Conservation (phyloP, 2,329 filamentous ascomycete genomes). For the Epichloe sibirici region DNA sequence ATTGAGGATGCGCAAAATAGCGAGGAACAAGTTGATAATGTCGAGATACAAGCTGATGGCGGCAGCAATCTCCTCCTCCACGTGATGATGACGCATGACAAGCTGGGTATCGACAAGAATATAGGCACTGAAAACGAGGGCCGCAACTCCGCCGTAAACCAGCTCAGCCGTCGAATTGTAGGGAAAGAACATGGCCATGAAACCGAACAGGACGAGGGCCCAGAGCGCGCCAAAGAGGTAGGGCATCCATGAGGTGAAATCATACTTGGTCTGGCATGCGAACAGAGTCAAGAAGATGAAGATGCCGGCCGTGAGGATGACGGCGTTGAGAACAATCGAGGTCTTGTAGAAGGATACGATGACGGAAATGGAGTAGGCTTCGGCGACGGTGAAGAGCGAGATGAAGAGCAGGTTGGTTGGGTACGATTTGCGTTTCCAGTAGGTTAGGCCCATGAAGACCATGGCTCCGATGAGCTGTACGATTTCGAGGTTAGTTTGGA, state of each 20-base stretch:
- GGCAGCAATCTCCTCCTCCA: slow-evolving; percentile 95
- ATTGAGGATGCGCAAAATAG: slow-evolving; percentile 91
- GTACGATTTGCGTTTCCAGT: slow-evolving; percentile 92
- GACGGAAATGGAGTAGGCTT: slow-evolving; percentile 88
- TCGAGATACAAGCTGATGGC: slow-evolving; percentile 92
- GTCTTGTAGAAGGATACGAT: slow-evolving; percentile 84
- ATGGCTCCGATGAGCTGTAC: slow-evolving; percentile 63
- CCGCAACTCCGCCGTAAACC: slow-evolving; percentile 68
- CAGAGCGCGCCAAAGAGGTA: slow-evolving; percentile 87
- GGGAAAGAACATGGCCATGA: slow-evolving; percentile 85
- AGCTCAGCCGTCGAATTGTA: slow-evolving; percentile 72
- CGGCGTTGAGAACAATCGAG: slow-evolving; percentile 75
- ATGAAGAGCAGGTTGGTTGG: slow-evolving; percentile 93
- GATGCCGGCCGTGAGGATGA: slow-evolving; percentile 75
- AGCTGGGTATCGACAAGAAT: slow-evolving; percentile 95
- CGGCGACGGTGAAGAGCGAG: slow-evolving; percentile 74
- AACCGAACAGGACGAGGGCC: slow-evolving; percentile 83
- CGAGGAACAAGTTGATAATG: slow-evolving; percentile 92
- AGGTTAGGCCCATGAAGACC: slow-evolving; percentile 75
- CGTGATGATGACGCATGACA: slow-evolving; percentile 89
- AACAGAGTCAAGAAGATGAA: slow-evolving; percentile 74
- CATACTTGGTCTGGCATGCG: slow-evolving; percentile 94
- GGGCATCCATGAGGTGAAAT: slow-evolving; percentile 95
- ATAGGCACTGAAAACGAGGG: slow-evolving; percentile 86
- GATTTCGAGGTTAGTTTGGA: background rate